Evolutionary conservation across 116 monocot species (phyloP), one percentile per base, ranked within the genome.

Genomic region (Cymodocea nodosa): DNA sequence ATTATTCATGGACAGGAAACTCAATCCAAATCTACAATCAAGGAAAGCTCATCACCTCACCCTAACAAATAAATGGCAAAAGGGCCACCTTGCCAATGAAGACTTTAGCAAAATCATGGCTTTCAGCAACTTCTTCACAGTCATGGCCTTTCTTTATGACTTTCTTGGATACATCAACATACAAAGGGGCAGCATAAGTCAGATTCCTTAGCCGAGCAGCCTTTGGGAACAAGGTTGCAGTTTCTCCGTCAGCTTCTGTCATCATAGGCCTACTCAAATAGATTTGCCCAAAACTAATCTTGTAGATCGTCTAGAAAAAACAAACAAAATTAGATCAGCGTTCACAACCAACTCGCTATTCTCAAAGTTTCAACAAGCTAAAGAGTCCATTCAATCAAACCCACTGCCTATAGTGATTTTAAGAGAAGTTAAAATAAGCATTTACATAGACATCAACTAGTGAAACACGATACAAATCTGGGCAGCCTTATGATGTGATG

Each of bases 231-330:
- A 99, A 68, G 17, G 93, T 99, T 30, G 82, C 78, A 59, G 99
- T 93, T 70, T 99, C 99, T 65, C 93, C 99, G 79, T 99, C 93
- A 12, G 93, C 82, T 60, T 99, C 93, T 0, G 93, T 99, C 93
- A 99, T 89, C 99, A 99, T 99, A 22, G 99, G 93, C 64, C 83
- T 79, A 58, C 99, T 99, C 73, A 99, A 58, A 77, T 89, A 93
- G 39, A 99, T 99, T 60, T 93, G 99, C 2, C 93, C 93, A 70
- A 99, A 99, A 52, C 84, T 87, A 23, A 89, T 99, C 84, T 99
- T 99, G 76, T 89, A 89, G 53, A 99, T 84, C 12, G 92, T 99
- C 89, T 94, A 77, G 64, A 71, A 34, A 53, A 16, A 40, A 48
- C 22, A 57, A 37, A 57, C 44, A 8, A 15, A 64, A 24, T 59